phyloP scores from a whole-genome alignment of 192 early-diverging fungal genomes.

The Podila verticillata region DNA sequence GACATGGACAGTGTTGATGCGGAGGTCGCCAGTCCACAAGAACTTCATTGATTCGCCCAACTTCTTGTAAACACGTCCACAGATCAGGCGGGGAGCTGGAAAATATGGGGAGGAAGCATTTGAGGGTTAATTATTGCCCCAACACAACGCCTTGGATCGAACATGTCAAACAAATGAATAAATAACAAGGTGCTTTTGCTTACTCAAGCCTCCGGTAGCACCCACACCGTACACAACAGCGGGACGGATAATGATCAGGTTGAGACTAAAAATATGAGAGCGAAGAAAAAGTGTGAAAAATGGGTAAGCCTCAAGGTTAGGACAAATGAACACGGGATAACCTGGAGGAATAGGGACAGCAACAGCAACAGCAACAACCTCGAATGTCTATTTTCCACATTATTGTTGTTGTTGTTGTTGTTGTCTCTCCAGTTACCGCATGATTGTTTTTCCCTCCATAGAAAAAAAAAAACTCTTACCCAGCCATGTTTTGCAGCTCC shows the following conservation, averaged over 20 bases:
- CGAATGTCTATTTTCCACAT: too few species aligned
- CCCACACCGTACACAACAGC: slow-evolving; percentile 89
- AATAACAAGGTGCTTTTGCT: slow-evolving; percentile 28
- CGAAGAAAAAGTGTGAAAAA: not conserved
- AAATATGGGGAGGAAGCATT: slow-evolving; percentile 13
- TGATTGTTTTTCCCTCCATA: not conserved
- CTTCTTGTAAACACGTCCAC: slow-evolving; percentile 88
- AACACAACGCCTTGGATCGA: not conserved
- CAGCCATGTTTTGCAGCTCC: slow-evolving; percentile 76
- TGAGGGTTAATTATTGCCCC: not conserved
- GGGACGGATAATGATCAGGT: slow-evolving; percentile 86
- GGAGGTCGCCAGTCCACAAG: slow-evolving; percentile 92
- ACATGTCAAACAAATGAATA: not conserved
- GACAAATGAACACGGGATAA: too few species aligned
- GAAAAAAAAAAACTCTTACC: slow-evolving; percentile 52
- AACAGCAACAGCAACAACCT: too few species aligned
- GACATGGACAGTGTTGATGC: slow-evolving; percentile 96
- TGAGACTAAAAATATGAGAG: slow-evolving; percentile 58
- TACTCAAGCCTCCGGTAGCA: slow-evolving; percentile 82
- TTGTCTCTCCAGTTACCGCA: not conserved
- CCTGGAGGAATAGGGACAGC: too few species aligned
- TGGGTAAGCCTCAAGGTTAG: too few species aligned
- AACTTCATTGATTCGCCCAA: slow-evolving; percentile 90
- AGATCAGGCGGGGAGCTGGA: slow-evolving; percentile 90
- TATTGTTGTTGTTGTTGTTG: too few species aligned